Base-by-base conservation (phyloP, 768 basidiomycete species). In the Scleroderma bovista region DNA sequence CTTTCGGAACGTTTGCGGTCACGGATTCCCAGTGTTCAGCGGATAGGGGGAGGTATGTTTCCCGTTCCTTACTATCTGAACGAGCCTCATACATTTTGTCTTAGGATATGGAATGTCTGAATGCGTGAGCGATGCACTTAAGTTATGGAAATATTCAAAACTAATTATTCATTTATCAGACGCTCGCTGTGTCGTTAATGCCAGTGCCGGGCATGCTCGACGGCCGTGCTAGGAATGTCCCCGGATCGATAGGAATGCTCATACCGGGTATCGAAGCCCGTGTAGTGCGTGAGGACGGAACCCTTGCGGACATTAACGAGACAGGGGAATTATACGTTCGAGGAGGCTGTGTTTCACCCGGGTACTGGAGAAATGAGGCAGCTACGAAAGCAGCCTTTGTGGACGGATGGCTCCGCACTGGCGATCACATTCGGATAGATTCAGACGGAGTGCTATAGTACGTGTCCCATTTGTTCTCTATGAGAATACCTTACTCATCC, bases 51-150 rank as follows among this genome's bases (percentile, higher is more conserved):
- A 72, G 84, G 83, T 83, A 39, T 10, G 69, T 57, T 6, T 29
- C 20, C 46, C 6, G 46, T 42, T 2, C 20, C 39, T 32, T 44
- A 23, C 13, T 20, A 17, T 44, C 24, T 24, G 24, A 23, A 16
- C 16, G 6, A 26, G 16, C 6, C 26, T 36, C 29, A 19, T 17
- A 15, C 48, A 31, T 64, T 3, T 8, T 29, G 47, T 57, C 19
- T 17, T 23, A 84, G 85, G 84, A 0, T 88, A 86, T 56, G 87
- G 87, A 19, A 78, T 86, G 75, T 84, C 84, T 0, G 84, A 86
- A 73, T 63, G 64, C 45, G 84, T 84, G 59, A 46, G 84, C 66
- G 19, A 23, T 34, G 20, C 26, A 17, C 40, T 47, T 31, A n/a
- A 1, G 3, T 3, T n/a, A 17, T 13, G 26, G 39, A 38, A 33